Evolutionary conservation across 2,329 filamentous ascomycete genomes (phyloP), one percentile per base, ranked within the genome.

Genomic region (Onygenales sp.): DNA sequence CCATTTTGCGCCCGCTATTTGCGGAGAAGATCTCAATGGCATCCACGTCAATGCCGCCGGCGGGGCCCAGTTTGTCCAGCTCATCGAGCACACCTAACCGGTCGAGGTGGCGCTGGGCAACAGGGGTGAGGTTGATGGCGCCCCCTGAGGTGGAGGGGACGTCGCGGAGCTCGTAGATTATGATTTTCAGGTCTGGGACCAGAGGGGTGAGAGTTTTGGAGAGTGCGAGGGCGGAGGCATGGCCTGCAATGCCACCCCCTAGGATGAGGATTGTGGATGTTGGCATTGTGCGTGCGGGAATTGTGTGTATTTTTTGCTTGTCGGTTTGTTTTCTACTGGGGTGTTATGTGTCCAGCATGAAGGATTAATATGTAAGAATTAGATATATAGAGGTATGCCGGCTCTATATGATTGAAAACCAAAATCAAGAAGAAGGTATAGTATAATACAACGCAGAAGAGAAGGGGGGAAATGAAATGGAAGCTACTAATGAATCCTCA

Each of bases 71-170:
- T 2, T 65, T 62, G 44, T 68, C 59, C 17, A 75, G 57, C 51
- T 71, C 68, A 1, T 65, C 57, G 2, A 74, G 60, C 2, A 74
- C 67, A 1, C 72, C 71, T 4, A 75, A 60, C 38, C 70, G 65
- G 31, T 71, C 67, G 5, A 75, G 66, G 57, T 74, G 69, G 7
- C 72, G 63, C 41, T 74, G 65, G 2, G 72, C 73, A 8, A 72
- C 72, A 1, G 73, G 72, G 0, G 72, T 73, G 14, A 75, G 59
- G 54, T 72, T 72, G 54, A 75, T 71, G 3, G 72, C 72, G 8
- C 72, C 72, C 7, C 72, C 72, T 10, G 70, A 69, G 5, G 71
- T 74, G 0, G 72, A 70, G 6, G 72, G 65, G 7, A 71, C 58
- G 13, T 69, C 64, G 54, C 71, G 66, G 21, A 71, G 65, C 57